These are phyloP conservation scores for Coniochaeta sp. DNA, from an alignment of 2,329 filamentous ascomycete species.

Conservation along the genomic window DNA sequence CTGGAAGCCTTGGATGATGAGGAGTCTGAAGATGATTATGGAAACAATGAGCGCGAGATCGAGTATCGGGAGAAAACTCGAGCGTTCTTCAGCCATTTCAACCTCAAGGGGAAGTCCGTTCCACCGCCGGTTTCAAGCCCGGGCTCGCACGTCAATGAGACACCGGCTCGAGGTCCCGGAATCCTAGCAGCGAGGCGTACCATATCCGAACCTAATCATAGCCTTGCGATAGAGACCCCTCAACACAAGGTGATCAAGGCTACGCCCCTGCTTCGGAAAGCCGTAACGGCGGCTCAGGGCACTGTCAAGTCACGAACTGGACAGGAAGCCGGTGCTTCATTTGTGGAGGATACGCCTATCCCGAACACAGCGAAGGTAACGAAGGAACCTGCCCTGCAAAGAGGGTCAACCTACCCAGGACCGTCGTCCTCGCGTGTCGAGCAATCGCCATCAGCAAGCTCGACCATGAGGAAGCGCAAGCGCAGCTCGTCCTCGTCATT, in stretches of 20 bases:
- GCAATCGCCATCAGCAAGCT: slow-evolving; percentile 12
- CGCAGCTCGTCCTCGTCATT: slow-evolving; percentile 22
- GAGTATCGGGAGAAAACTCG: slow-evolving; percentile 22
- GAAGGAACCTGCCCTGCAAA: slow-evolving; percentile 11
- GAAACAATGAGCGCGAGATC: slow-evolving; percentile 23
- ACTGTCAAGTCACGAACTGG: slow-evolving; percentile 2
- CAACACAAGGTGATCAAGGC: slow-evolving; percentile 11
- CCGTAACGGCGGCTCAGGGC: background rate
- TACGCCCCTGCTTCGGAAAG: slow-evolving; percentile 8
- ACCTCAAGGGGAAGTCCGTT: background rate
- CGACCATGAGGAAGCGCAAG: slow-evolving; percentile 37
- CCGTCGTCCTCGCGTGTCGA: background rate
- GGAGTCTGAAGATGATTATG: slow-evolving; percentile 20
- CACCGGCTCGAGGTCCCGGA: background rate
- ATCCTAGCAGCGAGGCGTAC: slow-evolving; percentile 1
- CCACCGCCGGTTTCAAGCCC: background rate
- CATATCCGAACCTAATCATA: background rate
- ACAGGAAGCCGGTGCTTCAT: slow-evolving; percentile 8
- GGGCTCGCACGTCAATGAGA: background rate
- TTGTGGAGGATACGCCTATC: slow-evolving; percentile 23
- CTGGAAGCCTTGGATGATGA: slow-evolving; percentile 22
- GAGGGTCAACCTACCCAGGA: slow-evolving; percentile 17
- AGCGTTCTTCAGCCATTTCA: slow-evolving; percentile 13
- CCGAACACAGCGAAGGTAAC: slow-evolving; percentile 12
- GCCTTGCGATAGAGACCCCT: background rate